Evolutionary conservation across 257 asterid species (phyloP), one percentile per base, ranked within the genome.

Genomic region (Osmanthus fragrans): DNA sequence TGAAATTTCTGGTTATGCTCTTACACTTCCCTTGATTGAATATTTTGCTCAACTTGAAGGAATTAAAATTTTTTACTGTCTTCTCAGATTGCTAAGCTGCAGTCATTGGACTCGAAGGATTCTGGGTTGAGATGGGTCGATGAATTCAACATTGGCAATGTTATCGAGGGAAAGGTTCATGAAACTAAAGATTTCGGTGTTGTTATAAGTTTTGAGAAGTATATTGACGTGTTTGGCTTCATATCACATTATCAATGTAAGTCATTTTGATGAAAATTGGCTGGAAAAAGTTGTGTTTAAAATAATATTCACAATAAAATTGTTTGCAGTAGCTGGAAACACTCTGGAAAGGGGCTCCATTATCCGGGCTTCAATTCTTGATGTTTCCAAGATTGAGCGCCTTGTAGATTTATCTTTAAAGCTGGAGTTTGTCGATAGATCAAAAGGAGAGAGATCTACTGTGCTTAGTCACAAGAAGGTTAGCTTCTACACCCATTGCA

Each of bases 381-480:
- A 96, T 87, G 88, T 93, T 84, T 91, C 98, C 34, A 92, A 82
- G 89, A 86, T 86, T 73, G 99, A 93, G 30, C 94, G 92, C 81
- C 92, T 96, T 33, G 94, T 96, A 78, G 99, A 96, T 82, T 85
- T 96, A 75, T 92, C 98, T 71, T 69, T 93, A 79, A 96, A 92
- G 89, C 91, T 93, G 37, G 96, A 87, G 60, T 85, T 93, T 81
- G 76, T 86, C 63, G 84, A 77, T 79, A 86, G 79, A 84, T 75
- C 85, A 47, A 84, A 86, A 70, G 77, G 75, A 78, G 87, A 81
- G 77, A 74, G 78, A 47, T 79, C 90, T 66, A 45, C 80, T 80
- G 67, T 32, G 32, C 84, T 82, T 71, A 36, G 88, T 72, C 88
- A 13, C 49, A 88, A 81, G 79, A 93, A 90, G 97, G 99, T 91